These are phyloP conservation scores for Draba incana DNA, from an alignment of 345 rosid species.

Conservation along the genomic window DNA sequence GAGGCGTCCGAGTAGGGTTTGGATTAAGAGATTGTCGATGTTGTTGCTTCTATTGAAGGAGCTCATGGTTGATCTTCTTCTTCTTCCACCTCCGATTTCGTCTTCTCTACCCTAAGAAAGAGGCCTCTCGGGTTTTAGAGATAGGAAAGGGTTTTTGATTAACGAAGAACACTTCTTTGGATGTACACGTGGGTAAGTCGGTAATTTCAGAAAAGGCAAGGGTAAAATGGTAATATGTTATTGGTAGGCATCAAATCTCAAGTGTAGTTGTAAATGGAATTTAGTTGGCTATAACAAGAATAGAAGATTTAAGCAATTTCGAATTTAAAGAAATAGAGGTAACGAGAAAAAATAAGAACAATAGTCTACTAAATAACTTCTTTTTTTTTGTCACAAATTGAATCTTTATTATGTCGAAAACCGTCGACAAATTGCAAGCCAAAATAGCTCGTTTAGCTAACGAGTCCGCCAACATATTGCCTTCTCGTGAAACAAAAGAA, in stretches of 20 bases:
- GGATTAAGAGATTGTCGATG: slow-evolving; percentile 76
- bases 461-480: no score
- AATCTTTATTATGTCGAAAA: no score
- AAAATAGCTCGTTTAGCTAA: no score
- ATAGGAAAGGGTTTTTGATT: slow-evolving; percentile 38
- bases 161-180: neutral
- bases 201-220: neutral
- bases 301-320: no score
- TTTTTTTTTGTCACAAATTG: no score
- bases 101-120: slow-evolving; percentile 6
- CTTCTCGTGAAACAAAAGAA: no score
- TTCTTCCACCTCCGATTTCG: neutral
- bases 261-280: neutral
- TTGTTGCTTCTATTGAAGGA: slow-evolving; percentile 58
- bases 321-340: no score
- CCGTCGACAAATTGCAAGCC: no score
- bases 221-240: neutral
- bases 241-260: neutral
- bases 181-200: slow-evolving; percentile 12
- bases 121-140: slow-evolving; percentile 36
- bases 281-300: no score
- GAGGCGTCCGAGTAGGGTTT: slow-evolving; percentile 83
- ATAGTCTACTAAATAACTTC: no score
- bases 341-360: no score
- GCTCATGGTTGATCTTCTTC: slow-evolving; percentile 48